A percentile compares a stretch with the other conserved stretches of the same genome.
These are phyloP conservation scores for Fusarium sp. DNA, from an alignment of 2,329 filamentous ascomycete genomes.

Conservation along the genomic window DNA sequence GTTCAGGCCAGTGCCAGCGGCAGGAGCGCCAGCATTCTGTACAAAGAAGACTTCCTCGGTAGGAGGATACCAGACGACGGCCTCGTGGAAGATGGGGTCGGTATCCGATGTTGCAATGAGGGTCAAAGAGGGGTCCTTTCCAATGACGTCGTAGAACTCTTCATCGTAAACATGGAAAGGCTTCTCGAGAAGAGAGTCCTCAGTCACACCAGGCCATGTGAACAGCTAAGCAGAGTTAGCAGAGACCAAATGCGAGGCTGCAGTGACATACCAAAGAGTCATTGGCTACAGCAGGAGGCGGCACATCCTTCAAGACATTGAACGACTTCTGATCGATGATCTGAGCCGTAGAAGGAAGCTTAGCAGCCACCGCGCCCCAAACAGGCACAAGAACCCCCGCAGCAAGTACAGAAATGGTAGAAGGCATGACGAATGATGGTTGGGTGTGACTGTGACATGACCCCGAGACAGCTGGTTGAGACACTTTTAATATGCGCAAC, in stretches of 20 bases:
- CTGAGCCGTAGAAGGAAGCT: conserved; percentile 37
- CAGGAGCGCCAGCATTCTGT: conserved; percentile 61
- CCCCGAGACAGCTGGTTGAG: conserved; percentile 5
- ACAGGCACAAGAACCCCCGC: conserved; percentile 31
- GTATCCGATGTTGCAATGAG: conserved; percentile 59
- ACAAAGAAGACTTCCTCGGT: conserved; percentile 67
- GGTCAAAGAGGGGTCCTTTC: conserved; percentile 61
- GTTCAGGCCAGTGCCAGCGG: conserved; percentile 62
- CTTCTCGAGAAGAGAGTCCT: conserved; percentile 28
- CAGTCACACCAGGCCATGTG: conserved; percentile 36
- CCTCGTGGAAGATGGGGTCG: conserved; percentile 67
- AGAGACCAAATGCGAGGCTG: accelerated
- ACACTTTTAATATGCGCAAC: conserved; percentile 30
- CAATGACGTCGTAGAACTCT: conserved; percentile 64
- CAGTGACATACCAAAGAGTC: conserved; percentile 24
- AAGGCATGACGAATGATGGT: conserved; percentile 35
- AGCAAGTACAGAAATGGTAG: conserved; percentile 31
- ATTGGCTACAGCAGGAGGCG: conserved; percentile 35
- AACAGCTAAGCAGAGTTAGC: neutral
- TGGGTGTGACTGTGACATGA: neutral
- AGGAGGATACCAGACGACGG: conserved; percentile 62
- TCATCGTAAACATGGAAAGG: conserved; percentile 57
- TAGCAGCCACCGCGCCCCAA: conserved; percentile 60
- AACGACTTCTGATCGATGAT: conserved; percentile 42
- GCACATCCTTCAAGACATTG: conserved; percentile 38